Evolutionary conservation across 2,329 filamentous ascomycete species (phyloP).

Genomic region (Diatrype stigma): DNA sequence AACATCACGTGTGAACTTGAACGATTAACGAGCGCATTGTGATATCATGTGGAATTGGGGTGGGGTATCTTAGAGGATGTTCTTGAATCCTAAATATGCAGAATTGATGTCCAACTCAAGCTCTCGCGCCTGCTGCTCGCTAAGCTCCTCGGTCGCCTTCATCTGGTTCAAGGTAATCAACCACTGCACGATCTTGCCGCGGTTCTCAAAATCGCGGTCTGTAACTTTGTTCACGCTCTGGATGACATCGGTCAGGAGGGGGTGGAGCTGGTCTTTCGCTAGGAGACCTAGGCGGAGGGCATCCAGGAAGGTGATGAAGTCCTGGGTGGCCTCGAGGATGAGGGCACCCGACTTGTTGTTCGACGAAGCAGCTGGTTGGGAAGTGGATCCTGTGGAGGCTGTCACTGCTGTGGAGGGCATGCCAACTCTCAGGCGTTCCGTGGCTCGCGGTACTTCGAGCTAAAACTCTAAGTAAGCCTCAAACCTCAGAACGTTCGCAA

Average conservation of each 20-base stretch:
- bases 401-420: conserved; percentile 79
- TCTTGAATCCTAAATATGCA: conserved; percentile 92
- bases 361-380: conserved; percentile 37
- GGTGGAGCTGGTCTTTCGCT: conserved; percentile 95
- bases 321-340: conserved; percentile 88
- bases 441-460: conserved; percentile 92
- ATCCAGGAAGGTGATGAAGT: conserved; percentile 97
- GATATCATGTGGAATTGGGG: too few species aligned
- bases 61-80: conserved; percentile 48
- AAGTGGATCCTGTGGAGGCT: conserved; percentile 42
- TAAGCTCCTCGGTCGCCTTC: conserved; percentile 88
- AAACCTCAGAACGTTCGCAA: conserved; percentile 6
- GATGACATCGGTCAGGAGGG: conserved; percentile 89
- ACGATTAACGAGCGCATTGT: too few species aligned
- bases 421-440: conserved; percentile 85
- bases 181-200: conserved; percentile 98
- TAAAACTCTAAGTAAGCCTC: conserved; percentile 32
- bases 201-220: conserved; percentile 88
- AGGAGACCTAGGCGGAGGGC: conserved; percentile 87
- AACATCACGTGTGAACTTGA: too few species aligned
- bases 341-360: conserved; percentile 56
- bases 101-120: conserved; percentile 90
- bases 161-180: conserved; percentile 96
- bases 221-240: conserved; percentile 97
- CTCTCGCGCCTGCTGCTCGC: conserved; percentile 81